Base-by-base conservation (phyloP, 371 early-diverging fungal species). In the Capniomyces stellatus region DNA sequence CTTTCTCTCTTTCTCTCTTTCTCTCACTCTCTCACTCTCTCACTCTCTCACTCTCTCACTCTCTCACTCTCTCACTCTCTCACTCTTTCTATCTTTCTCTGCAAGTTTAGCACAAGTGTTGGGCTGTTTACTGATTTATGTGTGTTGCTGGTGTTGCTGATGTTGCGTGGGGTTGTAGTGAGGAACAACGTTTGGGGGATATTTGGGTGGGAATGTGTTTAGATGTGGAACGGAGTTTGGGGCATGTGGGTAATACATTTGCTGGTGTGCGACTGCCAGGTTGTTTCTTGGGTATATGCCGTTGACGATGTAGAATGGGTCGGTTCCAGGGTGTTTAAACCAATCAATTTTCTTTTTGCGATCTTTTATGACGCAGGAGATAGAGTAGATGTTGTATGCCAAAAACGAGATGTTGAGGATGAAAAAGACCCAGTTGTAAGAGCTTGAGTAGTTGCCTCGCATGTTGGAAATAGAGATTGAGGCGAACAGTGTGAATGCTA, bases 261-360 rank as follows among this genome's bases (percentile, higher is more conserved):
- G 12, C 19, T 44, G 25, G 12, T 12, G 6, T 44, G 46, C 8
- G 19, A 44, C 21, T 44, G 25, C n/a, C 6, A 44, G 4, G 46
- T 48, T 48, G 49, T 48, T 48, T n/a, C 29, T 48, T 18, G 49
- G 49, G 29, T 48, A 48, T 25, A 48, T 48, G 12, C 49, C 49
- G 27, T 48, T 48, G 22, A 48, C 28, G 15, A 48, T 48, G 29
- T 27, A 48, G 27, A 27, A 48, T 27, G 49, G 49, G n/a, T 48
- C 49, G 15, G 49, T 48, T 48, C 49, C 49, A n/a, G 49, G 49
- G 29, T 48, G 49, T 48, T 48, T 48, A n/a, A 48, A 48, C 18
- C 21, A 48, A 3, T n/a, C 18, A 18, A 48, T 48, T 27, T 29
- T 48, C n/a, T 22, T 48, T 4, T 48, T 48, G 22, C 25, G 2